These are phyloP conservation scores for Xylaria scruposa DNA, from an alignment of 495 filamentous ascomycete species.

Conservation along the genomic window DNA sequence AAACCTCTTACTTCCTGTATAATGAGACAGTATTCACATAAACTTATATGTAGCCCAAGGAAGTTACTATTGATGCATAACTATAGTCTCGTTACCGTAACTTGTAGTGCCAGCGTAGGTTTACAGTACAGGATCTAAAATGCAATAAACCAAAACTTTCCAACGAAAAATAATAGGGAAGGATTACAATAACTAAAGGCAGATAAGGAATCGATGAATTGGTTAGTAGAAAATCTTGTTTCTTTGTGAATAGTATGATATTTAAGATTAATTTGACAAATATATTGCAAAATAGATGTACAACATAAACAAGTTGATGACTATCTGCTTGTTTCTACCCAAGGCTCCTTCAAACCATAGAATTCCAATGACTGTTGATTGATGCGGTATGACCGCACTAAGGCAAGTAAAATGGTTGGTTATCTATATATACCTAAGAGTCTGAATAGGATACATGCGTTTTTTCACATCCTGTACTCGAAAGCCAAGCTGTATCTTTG, in stretches of 20 bases:
- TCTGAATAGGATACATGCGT: no score
- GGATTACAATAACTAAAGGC: not conserved
- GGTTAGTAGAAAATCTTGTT: not conserved
- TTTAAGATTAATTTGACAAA: not conserved
- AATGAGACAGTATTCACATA: not conserved
- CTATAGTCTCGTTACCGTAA: no score
- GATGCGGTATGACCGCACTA: no score
- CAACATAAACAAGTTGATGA: not conserved
- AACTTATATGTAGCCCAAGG: not conserved
- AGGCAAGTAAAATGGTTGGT: no score
- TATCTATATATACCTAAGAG: no score
- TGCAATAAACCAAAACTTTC: not conserved
- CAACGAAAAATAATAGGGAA: not conserved
- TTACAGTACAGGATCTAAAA: not conserved
- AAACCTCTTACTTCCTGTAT: not conserved
- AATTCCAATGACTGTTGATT: no score
- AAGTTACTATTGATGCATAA: not conserved
- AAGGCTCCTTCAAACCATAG: no score
- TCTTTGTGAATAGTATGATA: not conserved
- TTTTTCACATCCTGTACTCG: no score
- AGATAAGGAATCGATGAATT: not conserved
- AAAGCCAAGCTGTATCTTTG: no score
- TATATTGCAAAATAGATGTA: not conserved
- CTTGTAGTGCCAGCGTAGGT: no score
- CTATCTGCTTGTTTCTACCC: not conserved